Evolutionary conservation across 345 rosid genomes (phyloP).

Genomic region (Gynandropsis gynandra): DNA sequence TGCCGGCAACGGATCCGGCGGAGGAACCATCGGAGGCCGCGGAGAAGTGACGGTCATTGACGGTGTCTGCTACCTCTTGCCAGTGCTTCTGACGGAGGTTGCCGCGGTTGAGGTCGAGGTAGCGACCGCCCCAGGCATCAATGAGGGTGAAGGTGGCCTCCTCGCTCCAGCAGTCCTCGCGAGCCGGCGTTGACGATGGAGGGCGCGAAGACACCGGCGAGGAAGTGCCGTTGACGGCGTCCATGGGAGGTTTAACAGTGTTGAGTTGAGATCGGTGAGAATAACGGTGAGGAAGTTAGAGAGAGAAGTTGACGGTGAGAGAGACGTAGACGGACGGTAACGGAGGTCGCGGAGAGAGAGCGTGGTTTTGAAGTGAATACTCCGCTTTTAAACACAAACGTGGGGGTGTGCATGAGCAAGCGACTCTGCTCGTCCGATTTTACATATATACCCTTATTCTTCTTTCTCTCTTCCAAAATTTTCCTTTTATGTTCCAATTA

Average conservation of each 20-base stretch:
- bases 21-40: too few species aligned
- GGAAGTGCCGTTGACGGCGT: conserved; percentile 33
- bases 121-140: conserved; percentile 91
- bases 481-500: neutral
- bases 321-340: conserved; percentile 26
- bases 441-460: neutral
- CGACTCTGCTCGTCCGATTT: neutral
- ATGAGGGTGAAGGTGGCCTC: conserved; percentile 93
- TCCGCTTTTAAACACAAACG: neutral
- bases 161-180: conserved; percentile 99
- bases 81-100: conserved; percentile 97
- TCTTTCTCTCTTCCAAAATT: neutral
- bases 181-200: conserved; percentile 43
- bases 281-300: conserved; percentile 21
- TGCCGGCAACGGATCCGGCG: conserved; percentile 34
- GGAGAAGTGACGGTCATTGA: conserved; percentile 77
- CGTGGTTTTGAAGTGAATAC: conserved; percentile 12
- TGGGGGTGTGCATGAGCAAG: conserved; percentile 3
- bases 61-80: conserved; percentile 95
- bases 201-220: conserved; percentile 39
- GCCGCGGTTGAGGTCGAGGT: conserved; percentile 80
- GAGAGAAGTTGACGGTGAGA: conserved; percentile 21
- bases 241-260: conserved; percentile 22
- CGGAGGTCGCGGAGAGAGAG: conserved; percentile 19
- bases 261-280: conserved; percentile 16